Percentiles rank a stretch among this genome's conserved stretches.
These are phyloP conservation scores for Coemansia guatemalensis DNA, from an alignment of 192 early-diverging fungal species.

Conservation along the genomic window DNA sequence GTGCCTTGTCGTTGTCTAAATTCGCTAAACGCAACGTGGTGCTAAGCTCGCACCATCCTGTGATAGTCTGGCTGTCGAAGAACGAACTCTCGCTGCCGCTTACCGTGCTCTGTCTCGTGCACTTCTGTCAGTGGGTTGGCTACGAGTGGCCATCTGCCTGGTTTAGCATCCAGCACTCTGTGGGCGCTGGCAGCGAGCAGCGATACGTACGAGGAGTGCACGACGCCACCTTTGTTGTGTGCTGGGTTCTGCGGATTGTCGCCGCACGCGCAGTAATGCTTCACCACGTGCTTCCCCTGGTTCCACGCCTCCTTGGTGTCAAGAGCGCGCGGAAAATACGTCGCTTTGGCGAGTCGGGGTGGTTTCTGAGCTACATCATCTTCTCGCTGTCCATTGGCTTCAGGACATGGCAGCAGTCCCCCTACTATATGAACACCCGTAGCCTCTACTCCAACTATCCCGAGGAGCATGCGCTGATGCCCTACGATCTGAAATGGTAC, in stretches of 20 bases:
- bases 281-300: constrained; percentile 37
- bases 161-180: constrained; percentile 35
- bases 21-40: constrained; percentile 19
- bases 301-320: constrained; percentile 28
- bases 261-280: constrained; percentile 60
- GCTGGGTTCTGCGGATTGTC: constrained; percentile 68
- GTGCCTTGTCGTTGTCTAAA: neutral
- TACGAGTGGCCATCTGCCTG: constrained; percentile 34
- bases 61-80: constrained; percentile 39
- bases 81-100: constrained; percentile 36
- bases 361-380: constrained; percentile 52
- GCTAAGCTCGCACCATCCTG: constrained; percentile 37
- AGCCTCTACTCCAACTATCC: constrained; percentile 53
- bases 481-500: constrained; percentile 53
- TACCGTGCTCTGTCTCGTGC: constrained; percentile 19
- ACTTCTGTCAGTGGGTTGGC: constrained; percentile 30
- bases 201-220: constrained; percentile 49
- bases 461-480: constrained; percentile 47
- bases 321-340: constrained; percentile 19
- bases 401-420: constrained; percentile 24
- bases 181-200: neutral
- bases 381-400: constrained; percentile 42
- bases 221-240: constrained; percentile 62
- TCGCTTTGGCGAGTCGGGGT: constrained; percentile 57
- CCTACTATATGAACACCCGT: constrained; percentile 52